Evolutionary conservation across 2,329 filamentous ascomycete genomes (phyloP).

Genomic region (Monosporascus sp.): DNA sequence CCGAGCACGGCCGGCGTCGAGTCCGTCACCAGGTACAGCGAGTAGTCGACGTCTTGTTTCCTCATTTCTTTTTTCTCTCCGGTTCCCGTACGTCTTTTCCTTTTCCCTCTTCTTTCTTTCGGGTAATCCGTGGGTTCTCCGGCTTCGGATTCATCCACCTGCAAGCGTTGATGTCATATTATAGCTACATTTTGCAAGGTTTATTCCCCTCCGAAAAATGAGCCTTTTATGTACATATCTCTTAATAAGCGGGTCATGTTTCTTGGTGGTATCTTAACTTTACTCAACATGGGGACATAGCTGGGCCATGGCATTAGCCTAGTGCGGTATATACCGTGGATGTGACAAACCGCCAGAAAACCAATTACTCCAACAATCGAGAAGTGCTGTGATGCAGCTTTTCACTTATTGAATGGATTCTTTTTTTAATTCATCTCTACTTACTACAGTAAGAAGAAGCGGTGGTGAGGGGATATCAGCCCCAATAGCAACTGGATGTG

Average conservation of each 20-base stretch:
- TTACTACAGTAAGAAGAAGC: background rate
- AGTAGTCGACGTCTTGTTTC: slow-evolving; percentile 59
- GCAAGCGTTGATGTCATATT: too few species aligned
- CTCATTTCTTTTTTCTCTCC: slow-evolving; percentile 16
- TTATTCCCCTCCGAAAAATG: too few species aligned
- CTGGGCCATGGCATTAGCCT: background rate
- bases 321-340: background rate
- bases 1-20: slow-evolving; percentile 82
- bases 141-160: too few species aligned
- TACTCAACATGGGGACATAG: background rate
- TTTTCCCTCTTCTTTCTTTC: background rate
- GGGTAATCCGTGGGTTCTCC: background rate
- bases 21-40: slow-evolving; percentile 88
- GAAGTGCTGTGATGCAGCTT: too few species aligned
- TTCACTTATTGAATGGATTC: too few species aligned
- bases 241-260: too few species aligned
- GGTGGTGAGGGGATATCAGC: background rate
- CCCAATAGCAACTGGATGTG: background rate
- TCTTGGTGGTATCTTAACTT: too few species aligned
- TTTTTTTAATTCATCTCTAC: background rate
- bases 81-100: background rate
- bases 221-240: too few species aligned
- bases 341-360: background rate
- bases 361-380: too few species aligned
- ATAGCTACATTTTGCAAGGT: too few species aligned